Conservation (phyloP, 1,284 basidiomycete genomes). For the Trichosporon faecale region DNA sequence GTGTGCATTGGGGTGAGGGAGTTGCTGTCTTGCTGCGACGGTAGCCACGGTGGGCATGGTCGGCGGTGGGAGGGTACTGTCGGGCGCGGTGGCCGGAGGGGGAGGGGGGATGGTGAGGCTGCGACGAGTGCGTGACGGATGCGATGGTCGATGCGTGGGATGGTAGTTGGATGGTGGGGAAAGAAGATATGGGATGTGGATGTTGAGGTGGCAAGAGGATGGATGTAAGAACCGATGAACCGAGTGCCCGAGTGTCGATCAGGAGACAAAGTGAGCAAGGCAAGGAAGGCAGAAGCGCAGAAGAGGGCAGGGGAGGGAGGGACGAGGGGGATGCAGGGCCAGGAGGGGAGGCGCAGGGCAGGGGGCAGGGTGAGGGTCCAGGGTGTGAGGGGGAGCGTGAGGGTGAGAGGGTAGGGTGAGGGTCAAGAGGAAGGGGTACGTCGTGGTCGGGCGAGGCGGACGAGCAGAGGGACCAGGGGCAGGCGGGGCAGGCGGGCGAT, state of each 20-base stretch:
- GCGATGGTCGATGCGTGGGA: neutral
- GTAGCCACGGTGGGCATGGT: slow-evolving; percentile 10
- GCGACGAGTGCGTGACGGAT: neutral
- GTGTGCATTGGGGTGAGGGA: neutral
- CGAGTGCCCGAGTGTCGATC: slow-evolving; percentile 11
- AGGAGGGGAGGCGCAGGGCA: neutral
- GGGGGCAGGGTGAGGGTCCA: neutral
- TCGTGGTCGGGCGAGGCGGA: neutral
- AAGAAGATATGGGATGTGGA: neutral
- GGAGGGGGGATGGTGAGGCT: neutral
- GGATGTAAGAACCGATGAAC: slow-evolving; percentile 7
- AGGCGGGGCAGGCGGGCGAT: neutral
- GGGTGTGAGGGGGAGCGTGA: neutral
- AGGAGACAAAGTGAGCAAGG: neutral
- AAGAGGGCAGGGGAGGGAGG: neutral
- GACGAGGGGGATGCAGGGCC: neutral
- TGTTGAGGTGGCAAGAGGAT: slow-evolving; percentile 3
- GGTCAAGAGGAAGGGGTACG: neutral
- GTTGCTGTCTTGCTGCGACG: neutral
- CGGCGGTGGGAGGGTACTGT: neutral
- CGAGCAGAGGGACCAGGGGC: neutral
- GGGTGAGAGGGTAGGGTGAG: neutral
- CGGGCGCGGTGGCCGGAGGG: neutral
- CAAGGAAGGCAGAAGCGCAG: too few relatives aligned
- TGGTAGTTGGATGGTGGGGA: neutral